A percentile compares a stretch with the other conserved stretches of the same genome.
Conservation (phyloP, 2,329 filamentous ascomycete species). For the Periglandula ipomoeae region DNA sequence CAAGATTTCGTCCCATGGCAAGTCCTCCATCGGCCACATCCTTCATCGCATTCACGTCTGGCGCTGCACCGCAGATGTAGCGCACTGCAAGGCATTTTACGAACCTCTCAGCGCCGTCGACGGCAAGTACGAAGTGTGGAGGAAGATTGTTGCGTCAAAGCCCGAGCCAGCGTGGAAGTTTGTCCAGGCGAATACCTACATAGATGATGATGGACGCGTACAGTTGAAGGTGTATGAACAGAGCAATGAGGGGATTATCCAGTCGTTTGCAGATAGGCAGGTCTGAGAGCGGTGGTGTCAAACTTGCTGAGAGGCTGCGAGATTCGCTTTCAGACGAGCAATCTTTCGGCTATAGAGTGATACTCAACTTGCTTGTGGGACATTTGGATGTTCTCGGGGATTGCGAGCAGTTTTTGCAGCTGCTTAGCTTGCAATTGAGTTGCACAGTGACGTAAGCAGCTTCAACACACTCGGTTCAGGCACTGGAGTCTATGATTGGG, state of each 20-base stretch:
- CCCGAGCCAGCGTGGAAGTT: conserved; percentile 52
- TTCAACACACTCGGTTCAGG: no score
- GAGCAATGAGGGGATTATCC: conserved; percentile 50
- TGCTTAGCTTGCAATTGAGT: no score
- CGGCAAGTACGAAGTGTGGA: conserved; percentile 39
- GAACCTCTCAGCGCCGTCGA: conserved; percentile 48
- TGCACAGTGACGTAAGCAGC: no score
- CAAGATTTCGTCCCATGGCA: conserved; percentile 46
- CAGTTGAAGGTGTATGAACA: conserved; percentile 51
- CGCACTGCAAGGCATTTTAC: conserved; percentile 44
- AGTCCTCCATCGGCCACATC: conserved; percentile 48
- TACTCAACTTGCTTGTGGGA: no score
- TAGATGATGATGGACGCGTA: conserved; percentile 16
- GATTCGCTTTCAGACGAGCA: no score
- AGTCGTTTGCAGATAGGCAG: conserved; percentile 14
- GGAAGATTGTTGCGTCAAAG: conserved; percentile 46
- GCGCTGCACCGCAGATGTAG: conserved; percentile 51
- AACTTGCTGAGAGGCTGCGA: no score
- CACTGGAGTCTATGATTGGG: no score
- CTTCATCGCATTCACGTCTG: conserved; percentile 51
- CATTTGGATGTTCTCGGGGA: no score
- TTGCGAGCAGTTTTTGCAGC: no score
- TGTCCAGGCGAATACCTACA: conserved; percentile 52
- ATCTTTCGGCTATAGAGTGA: no score
- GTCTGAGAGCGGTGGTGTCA: no score